Evolutionary conservation across 768 basidiomycete species (phyloP), one percentile per base, ranked within the genome.

Genomic region (Dioszegia crocea): DNA sequence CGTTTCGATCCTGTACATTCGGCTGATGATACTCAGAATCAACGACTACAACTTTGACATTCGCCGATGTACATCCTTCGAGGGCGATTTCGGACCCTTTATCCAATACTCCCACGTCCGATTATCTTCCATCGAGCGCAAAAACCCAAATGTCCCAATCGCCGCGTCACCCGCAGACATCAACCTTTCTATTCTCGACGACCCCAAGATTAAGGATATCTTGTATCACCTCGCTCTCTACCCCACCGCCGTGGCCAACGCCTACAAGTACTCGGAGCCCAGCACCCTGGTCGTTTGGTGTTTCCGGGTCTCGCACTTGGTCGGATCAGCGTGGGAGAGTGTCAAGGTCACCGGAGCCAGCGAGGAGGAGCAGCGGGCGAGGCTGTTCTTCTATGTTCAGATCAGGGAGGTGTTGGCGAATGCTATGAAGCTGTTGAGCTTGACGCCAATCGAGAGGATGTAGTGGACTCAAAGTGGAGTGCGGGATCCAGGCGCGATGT

Each of bases 91-190:
- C 59, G 70, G 76, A 56, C 90, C 91, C 0, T 97, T 96, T 80
- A 84, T 97, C 26, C 93, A 97, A 80, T 97, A 97, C 76, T 90
- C 91, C 0, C 93, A 96, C 79, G 92, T 92, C 66, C 89, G 93
- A 19, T 81, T 97, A 29, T 83, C 87, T 6, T 96, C 92, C 1
- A 87, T 97, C 72, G 85, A 85, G 65, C 89, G 92, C 57, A 93
- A 94, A 78, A 92, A 93, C 78, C 89, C 90, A 1, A 83, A 88
- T 58, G 85, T 93, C 29, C 79, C 89, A 39, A 86, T 91, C 19
- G 84, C 84, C 11, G 62, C 70, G 4, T 75, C 77, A 27, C 33
- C 75, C 29, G 49, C 71, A n/a, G 77, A 85, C 62, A 87, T 94
- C 75, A 80, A 86, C 68, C 84, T 84, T 8, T 78, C 80, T 1